Base-by-base conservation (phyloP, 768 basidiomycete genomes). In the Suillus subluteus region DNA sequence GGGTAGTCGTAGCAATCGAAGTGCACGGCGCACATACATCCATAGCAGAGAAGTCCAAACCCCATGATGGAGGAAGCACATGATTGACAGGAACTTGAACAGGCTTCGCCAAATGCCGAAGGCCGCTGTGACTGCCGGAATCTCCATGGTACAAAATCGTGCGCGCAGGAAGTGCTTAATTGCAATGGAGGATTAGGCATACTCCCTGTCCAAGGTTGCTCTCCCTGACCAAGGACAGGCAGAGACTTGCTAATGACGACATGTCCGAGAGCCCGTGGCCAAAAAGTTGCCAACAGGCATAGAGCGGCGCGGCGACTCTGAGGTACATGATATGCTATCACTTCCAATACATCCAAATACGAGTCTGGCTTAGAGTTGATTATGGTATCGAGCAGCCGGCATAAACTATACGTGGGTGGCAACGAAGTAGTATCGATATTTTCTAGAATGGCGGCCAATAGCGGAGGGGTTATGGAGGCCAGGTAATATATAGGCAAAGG, bases 1-100 rank as follows among this genome's bases (percentile, higher is more conserved):
- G 87, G 85, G 66, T 88, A 82, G 69, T 91, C 88, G 71, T 92
- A 94, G 78, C 94, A 96, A 68, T 89, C 87, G 66, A 92, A 86
- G 75, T 96, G 94, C 8, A 92, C 86, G 1, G 82, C 78, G 66
- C 87, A 90, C 74, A 85, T 81, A 76, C 93, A 94, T 59, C 89
- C 83, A 1, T 89, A 83, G 72, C 93, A 95, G 13, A 88, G 75
- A 7, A 96, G 78, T 6, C 88, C 90, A 72, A 91, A 92, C n/a
- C 88, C 92, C 50, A 75, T 73, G 54, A 94, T 84, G 15, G 76
- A 69, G 32, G 79, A 80, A 16, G 77, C 74, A 71, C 92, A 95
- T 18, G 82, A 82, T 15, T 82, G 80, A 72, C 93, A 95, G 41
- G 82, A 79, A 56, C 79, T 74, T 21, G 81, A 79, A 32, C 83